Base-by-base conservation (phyloP, 2,329 filamentous ascomycete species). In the Blumeriella jaapii region DNA sequence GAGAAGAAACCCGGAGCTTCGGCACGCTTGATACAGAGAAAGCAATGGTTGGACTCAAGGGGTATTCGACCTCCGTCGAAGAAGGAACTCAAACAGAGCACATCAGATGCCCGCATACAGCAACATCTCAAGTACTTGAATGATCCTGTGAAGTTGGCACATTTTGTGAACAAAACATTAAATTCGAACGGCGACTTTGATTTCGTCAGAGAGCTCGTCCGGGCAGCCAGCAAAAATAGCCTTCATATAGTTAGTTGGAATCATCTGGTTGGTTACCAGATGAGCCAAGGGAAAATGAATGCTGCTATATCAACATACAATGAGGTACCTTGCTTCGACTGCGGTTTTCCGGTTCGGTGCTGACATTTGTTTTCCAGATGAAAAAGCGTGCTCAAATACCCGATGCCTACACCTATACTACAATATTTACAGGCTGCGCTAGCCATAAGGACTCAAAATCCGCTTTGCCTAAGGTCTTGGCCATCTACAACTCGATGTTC, bases 341-440 rank as follows among this genome's bases (percentile, higher is more conserved):
- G n/a, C n/a, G n/a, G n/a, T n/a, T n/a, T n/a, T n/a, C n/a, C n/a
- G n/a, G 15, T 8, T 17, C 39, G 31, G 40, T 30, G 45, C 50
- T 34, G 51, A 30, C 8, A 14, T 12, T 5, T 42, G 38, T 26
- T 22, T 15, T 10, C n/a, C 11, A 84, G 81, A 96, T 98, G 89
- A 98, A 96, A 63, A 96, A 96, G 62, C 72, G 86, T 42, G 78
- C 68, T 4, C 81, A 93, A 50, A 65, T 71, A 16, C 89, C 91
- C 1, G 89, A 87, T 55, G 70, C 74, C 3, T 72, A 79, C 50
- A 95, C 91, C 0, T 95, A 82, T 55, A 91, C 83, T 12, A 77
- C 83, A 39, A 71, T 96, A 39, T 76, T 98, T 47, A 68, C 73
- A 32, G 89, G 86, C 18, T 74, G 87, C 36, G 70, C 78, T 25